Percentiles rank a stretch among this genome's conserved stretches.
Conservation (phyloP, 345 rosid genomes). For the Aquilaria yunnanensis region DNA sequence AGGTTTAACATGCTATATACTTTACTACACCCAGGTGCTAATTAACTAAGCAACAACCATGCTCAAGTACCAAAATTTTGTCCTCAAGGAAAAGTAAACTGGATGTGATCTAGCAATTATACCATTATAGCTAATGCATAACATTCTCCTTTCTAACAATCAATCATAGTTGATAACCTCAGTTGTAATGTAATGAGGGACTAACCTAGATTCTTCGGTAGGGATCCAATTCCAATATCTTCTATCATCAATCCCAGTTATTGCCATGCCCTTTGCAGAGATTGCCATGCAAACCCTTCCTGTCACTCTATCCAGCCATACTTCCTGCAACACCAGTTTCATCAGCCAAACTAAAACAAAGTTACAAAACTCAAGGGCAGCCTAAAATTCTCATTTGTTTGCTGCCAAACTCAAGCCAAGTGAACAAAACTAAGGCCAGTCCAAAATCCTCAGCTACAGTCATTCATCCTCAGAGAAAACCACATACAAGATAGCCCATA, state of each 20-base stretch:
- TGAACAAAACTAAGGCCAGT: neutral
- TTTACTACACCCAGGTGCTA: too few species aligned
- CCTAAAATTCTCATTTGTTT: neutral
- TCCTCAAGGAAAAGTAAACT: too few species aligned
- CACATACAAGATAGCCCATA: neutral
- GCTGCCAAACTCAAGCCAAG: too few species aligned
- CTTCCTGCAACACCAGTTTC: slow-evolving; percentile 44
- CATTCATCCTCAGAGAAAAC: neutral
- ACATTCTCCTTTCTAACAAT: neutral
- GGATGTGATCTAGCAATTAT: neutral
- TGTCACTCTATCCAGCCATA: slow-evolving; percentile 87
- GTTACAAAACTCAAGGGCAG: neutral
- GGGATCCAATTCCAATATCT: slow-evolving; percentile 96
- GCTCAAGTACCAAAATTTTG: too few species aligned
- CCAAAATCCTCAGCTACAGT: slow-evolving; percentile 7
- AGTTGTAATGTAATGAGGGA: too few species aligned
- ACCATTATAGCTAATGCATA: too few species aligned
- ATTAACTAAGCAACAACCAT: too few species aligned
- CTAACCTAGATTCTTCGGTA: slow-evolving; percentile 92
- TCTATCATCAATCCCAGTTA: slow-evolving; percentile 92
- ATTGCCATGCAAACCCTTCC: slow-evolving; percentile 85
- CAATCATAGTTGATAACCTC: neutral
- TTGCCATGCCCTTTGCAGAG: slow-evolving; percentile 81
- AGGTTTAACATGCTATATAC: too few species aligned
- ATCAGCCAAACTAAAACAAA: slow-evolving; percentile 2